phyloP scores from a whole-genome alignment of 2,329 filamentous ascomycete genomes.

The Eurotiales sp. region DNA sequence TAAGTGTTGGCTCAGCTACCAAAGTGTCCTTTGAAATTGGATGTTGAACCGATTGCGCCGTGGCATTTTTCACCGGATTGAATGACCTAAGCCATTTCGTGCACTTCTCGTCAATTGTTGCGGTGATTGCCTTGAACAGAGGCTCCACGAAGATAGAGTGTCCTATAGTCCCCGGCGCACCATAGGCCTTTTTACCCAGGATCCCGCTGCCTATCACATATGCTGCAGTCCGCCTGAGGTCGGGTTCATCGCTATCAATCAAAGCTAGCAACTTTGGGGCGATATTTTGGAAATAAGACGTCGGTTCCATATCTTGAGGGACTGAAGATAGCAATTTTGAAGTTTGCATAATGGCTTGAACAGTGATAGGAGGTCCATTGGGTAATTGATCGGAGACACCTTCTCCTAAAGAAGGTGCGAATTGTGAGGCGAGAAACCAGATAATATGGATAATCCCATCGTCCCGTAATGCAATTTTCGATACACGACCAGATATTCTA shows the following conservation, averaged over 20 bases:
- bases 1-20: constrained; percentile 25
- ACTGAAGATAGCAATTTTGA: constrained; percentile 41
- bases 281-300: constrained; percentile 35
- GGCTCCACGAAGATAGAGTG: constrained; percentile 41
- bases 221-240: constrained; percentile 39
- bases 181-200: constrained; percentile 36
- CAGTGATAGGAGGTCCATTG: constrained; percentile 38
- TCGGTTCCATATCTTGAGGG: constrained; percentile 33
- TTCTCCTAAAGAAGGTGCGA: constrained; percentile 36
- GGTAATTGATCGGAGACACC: constrained; percentile 27
- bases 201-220: constrained; percentile 44
- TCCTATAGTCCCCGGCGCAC: constrained; percentile 37
- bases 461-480: constrained; percentile 35
- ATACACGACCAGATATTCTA: constrained; percentile 34
- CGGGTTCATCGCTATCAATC: constrained; percentile 37
- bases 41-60: constrained; percentile 1
- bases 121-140: constrained; percentile 35
- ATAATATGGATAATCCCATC: constrained; percentile 42
- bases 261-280: constrained; percentile 38
- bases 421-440: constrained; percentile 40
- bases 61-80: constrained; percentile 11
- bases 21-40: constrained; percentile 6
- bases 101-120: constrained; percentile 24
- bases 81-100: constrained; percentile 27
- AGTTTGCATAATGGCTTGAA: constrained; percentile 43